These are phyloP conservation scores for Debaryomyces prosopidis DNA, from an alignment of 805 yeast genomes.

Conservation along the genomic window DNA sequence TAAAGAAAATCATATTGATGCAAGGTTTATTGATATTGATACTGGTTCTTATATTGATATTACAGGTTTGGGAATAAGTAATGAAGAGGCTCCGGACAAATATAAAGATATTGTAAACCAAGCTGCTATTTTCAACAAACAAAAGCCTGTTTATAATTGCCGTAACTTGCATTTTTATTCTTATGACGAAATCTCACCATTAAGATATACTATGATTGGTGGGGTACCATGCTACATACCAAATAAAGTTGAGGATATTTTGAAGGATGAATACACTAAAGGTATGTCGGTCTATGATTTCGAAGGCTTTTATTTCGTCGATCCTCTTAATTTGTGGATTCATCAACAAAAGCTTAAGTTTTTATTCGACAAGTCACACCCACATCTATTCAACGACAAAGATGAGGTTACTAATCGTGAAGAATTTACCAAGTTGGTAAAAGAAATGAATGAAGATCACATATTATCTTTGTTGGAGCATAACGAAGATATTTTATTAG, in stretches of 20 bases:
- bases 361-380: slow-evolving; percentile 12
- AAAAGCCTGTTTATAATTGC: slow-evolving; percentile 44
- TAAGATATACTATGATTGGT: slow-evolving; percentile 54
- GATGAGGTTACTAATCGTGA: slow-evolving; percentile 15
- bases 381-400: slow-evolving; percentile 10
- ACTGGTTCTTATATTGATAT: slow-evolving; percentile 62
- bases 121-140: slow-evolving; percentile 3
- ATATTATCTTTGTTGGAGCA: slow-evolving; percentile 18
- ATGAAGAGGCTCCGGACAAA: slow-evolving; percentile 20
- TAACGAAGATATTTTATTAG: slow-evolving; percentile 23
- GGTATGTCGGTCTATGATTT: slow-evolving; percentile 22
- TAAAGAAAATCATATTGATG: slow-evolving; percentile 31
- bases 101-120: slow-evolving; percentile 9
- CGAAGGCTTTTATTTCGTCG: slow-evolving; percentile 22
- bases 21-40: slow-evolving; percentile 59
- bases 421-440: slow-evolving; percentile 16
- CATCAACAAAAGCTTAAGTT: slow-evolving; percentile 13
- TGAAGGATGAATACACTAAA: slow-evolving; percentile 18
- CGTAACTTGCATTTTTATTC: slow-evolving; percentile 60
- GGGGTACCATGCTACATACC: slow-evolving; percentile 43
- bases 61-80: slow-evolving; percentile 42
- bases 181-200: slow-evolving; percentile 53
- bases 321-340: slow-evolving; percentile 18
- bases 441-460: slow-evolving; percentile 15
- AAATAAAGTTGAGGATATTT: slow-evolving; percentile 20